phyloP scores from a whole-genome alignment of 2,329 filamentous ascomycete genomes.

The Ophiostoma novo-ulmi region DNA sequence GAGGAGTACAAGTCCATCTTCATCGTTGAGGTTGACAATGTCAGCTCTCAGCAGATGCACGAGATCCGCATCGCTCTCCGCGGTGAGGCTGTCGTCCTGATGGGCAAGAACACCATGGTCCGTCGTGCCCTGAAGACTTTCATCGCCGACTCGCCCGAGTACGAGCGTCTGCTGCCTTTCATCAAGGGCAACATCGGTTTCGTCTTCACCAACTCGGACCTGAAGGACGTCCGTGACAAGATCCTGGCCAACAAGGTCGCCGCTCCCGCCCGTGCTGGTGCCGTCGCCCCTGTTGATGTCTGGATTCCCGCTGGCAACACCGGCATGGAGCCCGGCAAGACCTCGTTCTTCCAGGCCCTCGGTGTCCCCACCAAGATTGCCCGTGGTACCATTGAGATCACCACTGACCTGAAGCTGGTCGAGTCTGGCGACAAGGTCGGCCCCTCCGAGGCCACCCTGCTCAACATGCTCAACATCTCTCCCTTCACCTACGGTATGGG shows the following conservation, averaged over 20 bases:
- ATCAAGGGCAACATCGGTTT: conserved; percentile 98
- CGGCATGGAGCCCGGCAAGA: conserved; percentile 99
- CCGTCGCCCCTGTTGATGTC: conserved; percentile 87
- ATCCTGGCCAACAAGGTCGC: conserved; percentile 96
- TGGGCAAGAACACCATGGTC: conserved; percentile 99
- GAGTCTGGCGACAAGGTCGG: conserved; percentile 92
- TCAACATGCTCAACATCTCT: conserved; percentile 99
- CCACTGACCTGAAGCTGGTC: conserved; percentile 93
- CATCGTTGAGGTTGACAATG: conserved; percentile 98
- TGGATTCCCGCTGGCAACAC: conserved; percentile 98
- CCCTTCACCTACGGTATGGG: conserved; percentile 99
- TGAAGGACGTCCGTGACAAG: conserved; percentile 89
- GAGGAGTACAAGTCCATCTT: conserved; percentile 97
- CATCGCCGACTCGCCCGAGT: conserved; percentile 84
- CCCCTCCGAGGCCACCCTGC: conserved; percentile 94
- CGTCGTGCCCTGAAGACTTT: conserved; percentile 97
- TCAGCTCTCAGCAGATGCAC: conserved; percentile 99
- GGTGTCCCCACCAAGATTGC: conserved; percentile 99
- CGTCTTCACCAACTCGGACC: conserved; percentile 97
- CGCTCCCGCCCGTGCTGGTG: conserved; percentile 95
- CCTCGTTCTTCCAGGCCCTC: conserved; percentile 99
- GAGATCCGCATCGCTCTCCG: conserved; percentile 94
- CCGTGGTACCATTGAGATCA: conserved; percentile 99
- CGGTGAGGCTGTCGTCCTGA: conserved; percentile 88
- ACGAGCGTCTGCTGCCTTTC: conserved; percentile 92